These are phyloP conservation scores for Exsudoporus frostii DNA, from an alignment of 768 basidiomycete species.

Conservation along the genomic window DNA sequence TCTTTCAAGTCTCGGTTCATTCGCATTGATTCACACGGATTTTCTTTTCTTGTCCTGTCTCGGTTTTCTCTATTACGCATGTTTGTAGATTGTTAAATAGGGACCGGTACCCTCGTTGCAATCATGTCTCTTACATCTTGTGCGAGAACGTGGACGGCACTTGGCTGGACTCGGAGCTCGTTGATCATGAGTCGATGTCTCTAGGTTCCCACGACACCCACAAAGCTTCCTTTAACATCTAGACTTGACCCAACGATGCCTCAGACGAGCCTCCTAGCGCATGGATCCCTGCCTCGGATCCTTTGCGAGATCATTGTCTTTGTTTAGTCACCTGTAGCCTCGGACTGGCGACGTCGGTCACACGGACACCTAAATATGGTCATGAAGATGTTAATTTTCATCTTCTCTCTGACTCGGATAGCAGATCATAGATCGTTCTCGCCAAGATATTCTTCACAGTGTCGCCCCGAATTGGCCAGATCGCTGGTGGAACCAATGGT, in stretches of 20 bases:
- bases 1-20: conserved; percentile 6
- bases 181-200: not conserved
- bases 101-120: conserved; percentile 24
- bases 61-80: conserved; percentile 10
- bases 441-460: too few relatives aligned
- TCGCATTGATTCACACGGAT: conserved; percentile 21
- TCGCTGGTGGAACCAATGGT: too few relatives aligned
- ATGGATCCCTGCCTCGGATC: not conserved
- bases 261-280: not conserved
- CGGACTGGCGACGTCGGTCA: conserved; percentile 7
- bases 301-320: conserved; percentile 1
- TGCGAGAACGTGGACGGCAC: not conserved
- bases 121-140: not conserved
- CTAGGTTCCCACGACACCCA: not conserved
- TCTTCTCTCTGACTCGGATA: too few relatives aligned
- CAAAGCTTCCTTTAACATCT: not conserved
- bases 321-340: conserved; percentile 12
- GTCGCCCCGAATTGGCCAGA: too few relatives aligned
- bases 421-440: too few relatives aligned
- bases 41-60: conserved; percentile 11
- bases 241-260: not conserved
- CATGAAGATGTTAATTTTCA: too few relatives aligned
- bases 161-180: not conserved
- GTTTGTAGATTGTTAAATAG: conserved; percentile 17
- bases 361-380: too few relatives aligned